phyloP scores from a whole-genome alignment of 2,329 filamentous ascomycete genomes.

The Colletotrichum sp. region DNA sequence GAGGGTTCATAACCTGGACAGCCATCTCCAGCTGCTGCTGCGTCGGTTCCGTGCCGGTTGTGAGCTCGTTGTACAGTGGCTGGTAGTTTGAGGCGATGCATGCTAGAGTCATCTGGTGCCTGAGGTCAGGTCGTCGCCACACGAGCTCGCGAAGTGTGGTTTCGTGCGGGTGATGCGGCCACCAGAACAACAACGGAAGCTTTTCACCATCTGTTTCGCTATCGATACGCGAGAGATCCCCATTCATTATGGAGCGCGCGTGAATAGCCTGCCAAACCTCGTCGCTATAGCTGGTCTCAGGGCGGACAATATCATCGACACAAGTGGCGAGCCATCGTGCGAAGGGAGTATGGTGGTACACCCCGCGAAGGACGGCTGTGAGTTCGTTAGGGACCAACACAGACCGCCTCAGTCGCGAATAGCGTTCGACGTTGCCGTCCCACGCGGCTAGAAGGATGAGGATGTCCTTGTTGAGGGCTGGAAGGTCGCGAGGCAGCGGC shows the following conservation, averaged over 20 bases:
- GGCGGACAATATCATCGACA: neutral
- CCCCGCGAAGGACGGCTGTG: constrained; percentile 33
- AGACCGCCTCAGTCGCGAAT: constrained; percentile 36
- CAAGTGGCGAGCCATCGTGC: constrained; percentile 21
- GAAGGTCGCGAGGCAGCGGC: constrained; percentile 40
- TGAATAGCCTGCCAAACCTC: constrained; percentile 22
- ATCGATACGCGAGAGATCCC: constrained; percentile 27
- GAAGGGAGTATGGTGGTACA: constrained; percentile 41
- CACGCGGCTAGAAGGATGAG: constrained; percentile 42
- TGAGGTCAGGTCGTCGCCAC: neutral
- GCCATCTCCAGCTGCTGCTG: neutral
- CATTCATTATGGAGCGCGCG: constrained; percentile 36
- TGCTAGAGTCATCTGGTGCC: neutral
- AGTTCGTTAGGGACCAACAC: constrained; percentile 27
- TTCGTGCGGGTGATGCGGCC: neutral
- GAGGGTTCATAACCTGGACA: neutral
- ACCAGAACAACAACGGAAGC: neutral
- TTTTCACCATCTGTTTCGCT: neutral
- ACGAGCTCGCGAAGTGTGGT: neutral
- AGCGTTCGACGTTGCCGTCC: constrained; percentile 43
- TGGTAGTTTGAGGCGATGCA: neutral
- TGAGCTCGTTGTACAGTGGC: neutral
- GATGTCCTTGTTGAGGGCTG: constrained; percentile 39
- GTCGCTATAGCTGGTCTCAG: rapidly evolving
- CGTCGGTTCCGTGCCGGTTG: too few relatives aligned